phyloP scores from a whole-genome alignment of 768 basidiomycete species.

The Psilocybe sp. region DNA sequence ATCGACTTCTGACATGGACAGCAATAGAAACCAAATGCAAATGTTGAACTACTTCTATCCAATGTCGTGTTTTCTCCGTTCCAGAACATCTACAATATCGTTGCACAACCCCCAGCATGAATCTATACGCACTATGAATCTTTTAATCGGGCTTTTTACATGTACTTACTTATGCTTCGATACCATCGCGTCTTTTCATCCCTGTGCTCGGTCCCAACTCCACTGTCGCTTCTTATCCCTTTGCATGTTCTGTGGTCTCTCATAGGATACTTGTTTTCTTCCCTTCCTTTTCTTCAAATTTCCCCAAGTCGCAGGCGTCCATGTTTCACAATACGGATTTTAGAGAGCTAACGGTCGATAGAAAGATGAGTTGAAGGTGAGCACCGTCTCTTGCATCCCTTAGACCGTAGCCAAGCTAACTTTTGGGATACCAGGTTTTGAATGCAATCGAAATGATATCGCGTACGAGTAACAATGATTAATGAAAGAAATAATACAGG shows the following conservation, averaged over 20 bases:
- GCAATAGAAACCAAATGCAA: conserved; percentile 7
- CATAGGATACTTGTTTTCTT: too few relatives aligned
- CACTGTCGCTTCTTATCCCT: background rate
- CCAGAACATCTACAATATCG: conserved; percentile 19
- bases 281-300: too few relatives aligned
- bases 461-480: too few relatives aligned
- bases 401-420: too few relatives aligned
- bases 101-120: conserved; percentile 15
- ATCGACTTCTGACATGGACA: conserved; percentile 16
- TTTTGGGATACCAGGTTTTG: too few relatives aligned
- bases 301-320: too few relatives aligned
- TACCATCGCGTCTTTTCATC: conserved; percentile 9
- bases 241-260: background rate
- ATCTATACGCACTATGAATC: conserved; percentile 20
- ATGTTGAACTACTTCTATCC: conserved; percentile 11
- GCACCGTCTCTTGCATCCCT: too few relatives aligned
- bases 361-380: too few relatives aligned
- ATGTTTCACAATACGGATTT: too few relatives aligned
- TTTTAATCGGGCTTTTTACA: conserved; percentile 18
- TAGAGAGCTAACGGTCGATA: too few relatives aligned
- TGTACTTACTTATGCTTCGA: conserved; percentile 20
- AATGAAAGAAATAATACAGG: too few relatives aligned
- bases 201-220: background rate
- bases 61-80: conserved; percentile 7
- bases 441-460: too few relatives aligned